Evolutionary conservation across 2,329 filamentous ascomycete species (phyloP), one percentile per base, ranked within the genome.

Genomic region (Fusarium begoniae): DNA sequence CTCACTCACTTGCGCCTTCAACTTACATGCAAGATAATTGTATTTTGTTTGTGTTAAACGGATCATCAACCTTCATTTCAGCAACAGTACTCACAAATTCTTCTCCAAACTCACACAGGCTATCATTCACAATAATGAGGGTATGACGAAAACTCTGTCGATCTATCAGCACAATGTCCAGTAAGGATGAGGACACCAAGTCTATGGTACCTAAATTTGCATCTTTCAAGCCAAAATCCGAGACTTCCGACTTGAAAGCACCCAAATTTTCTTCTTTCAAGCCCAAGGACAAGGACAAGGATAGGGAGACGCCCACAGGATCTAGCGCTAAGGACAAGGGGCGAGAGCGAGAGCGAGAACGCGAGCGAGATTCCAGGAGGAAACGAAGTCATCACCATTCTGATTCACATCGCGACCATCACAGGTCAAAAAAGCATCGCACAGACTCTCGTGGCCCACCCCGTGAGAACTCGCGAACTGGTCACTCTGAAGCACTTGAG

Each of bases 201-300:
- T 48, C 75, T 41, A 67, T 75, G 32, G 85, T 93, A 28, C 93
- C 93, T 15, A 94, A 91, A 76, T 95, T 95, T 79, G 84, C 88
- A 51, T 94, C 92, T 75, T 95, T 95, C 83, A 91, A 88, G 75
- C 26, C 89, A 15, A 75, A 73, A 32, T 12, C 73, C 28, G 66
- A 70, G 37, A 18, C 53, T 13, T 58, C 62, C 14, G 70, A 75
- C 17, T 45, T 79, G 37, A 79, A 75, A 22, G 75, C 77, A 10
- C 93, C 93, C 11, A 94, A 91, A 76, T 95, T 96, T 79, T 86
- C 90, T 26, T 95, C 93, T 72, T 96, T 95, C 84, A 91, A 88
- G 74, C 57, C 89, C 37, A 81, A 78, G 22, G 71, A 77, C 41
- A 80, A 78, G 28, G 73, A 78, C 1, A 55, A 59, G 57, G 88